Evolutionary conservation across 2,329 filamentous ascomycete genomes (phyloP).

Genomic region (Stagonosporopsis cucurbitacearum): DNA sequence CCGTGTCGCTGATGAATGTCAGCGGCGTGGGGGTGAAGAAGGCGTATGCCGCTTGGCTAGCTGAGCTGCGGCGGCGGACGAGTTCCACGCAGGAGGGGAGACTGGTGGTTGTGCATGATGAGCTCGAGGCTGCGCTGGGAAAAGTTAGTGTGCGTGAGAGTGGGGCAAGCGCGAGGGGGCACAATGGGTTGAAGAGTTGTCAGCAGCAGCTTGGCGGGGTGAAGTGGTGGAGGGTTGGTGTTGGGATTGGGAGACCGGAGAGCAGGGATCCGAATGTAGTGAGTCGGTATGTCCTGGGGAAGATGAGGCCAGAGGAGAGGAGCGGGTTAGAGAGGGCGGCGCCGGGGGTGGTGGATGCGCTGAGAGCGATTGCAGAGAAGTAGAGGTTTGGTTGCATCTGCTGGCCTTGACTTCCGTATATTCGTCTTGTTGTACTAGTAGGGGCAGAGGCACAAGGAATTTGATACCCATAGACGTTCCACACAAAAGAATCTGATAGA

Average conservation of each 20-base stretch:
- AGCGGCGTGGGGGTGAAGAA: slow-evolving; percentile 73
- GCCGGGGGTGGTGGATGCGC: slow-evolving; percentile 58
- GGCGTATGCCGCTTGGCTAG: slow-evolving; percentile 65
- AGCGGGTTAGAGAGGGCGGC: slow-evolving; percentile 55
- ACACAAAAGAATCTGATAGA: neutral
- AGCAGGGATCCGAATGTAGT: slow-evolving; percentile 72
- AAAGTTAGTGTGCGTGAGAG: slow-evolving; percentile 70
- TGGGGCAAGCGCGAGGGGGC: slow-evolving; percentile 53
- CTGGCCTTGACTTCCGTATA: neutral
- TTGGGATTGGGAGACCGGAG: slow-evolving; percentile 86
- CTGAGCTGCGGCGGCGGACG: slow-evolving; percentile 13
- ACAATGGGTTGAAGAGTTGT: slow-evolving; percentile 56
- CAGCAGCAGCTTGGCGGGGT: slow-evolving; percentile 39
- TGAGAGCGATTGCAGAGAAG: slow-evolving; percentile 59
- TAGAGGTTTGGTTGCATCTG: slow-evolving; percentile 12
- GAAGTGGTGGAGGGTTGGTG: slow-evolving; percentile 67
- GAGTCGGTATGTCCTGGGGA: slow-evolving; percentile 76
- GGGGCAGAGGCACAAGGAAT: neutral
- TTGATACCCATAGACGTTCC: slow-evolving; percentile 9
- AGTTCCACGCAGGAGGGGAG: slow-evolving; percentile 44
- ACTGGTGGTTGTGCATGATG: slow-evolving; percentile 86
- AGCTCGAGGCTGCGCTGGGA: slow-evolving; percentile 77
- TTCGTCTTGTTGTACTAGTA: neutral
- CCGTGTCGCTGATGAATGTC: slow-evolving; percentile 81
- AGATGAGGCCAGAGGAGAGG: slow-evolving; percentile 60